phyloP scores from a whole-genome alignment of 2,329 filamentous ascomycete species.

The Calonectria hawksworthii region DNA sequence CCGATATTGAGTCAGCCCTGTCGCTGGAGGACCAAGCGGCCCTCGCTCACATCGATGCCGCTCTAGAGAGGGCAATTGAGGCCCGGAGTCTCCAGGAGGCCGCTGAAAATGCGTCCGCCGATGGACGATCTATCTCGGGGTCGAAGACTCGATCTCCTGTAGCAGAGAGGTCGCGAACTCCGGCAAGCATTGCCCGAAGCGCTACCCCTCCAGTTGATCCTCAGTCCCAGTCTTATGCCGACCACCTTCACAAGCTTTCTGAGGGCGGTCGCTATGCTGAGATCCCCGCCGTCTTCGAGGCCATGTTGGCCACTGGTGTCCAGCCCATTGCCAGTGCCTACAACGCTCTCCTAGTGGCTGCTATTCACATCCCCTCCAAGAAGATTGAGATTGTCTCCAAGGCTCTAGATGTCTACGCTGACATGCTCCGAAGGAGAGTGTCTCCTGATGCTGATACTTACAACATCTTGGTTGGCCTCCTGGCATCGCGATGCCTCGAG shows the following conservation, averaged over 20 bases:
- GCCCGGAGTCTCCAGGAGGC: constrained; percentile 62
- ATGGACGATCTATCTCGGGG: constrained; percentile 56
- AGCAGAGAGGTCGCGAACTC: constrained; percentile 57
- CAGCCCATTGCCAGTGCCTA: constrained; percentile 89
- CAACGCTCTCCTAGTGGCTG: constrained; percentile 88
- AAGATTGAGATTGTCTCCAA: constrained; percentile 90
- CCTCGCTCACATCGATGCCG: constrained; percentile 87
- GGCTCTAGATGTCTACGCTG: constrained; percentile 93
- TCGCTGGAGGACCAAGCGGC: constrained; percentile 68
- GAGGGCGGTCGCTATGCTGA: constrained; percentile 82
- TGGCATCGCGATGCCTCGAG: constrained; percentile 86
- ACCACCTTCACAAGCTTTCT: constrained; percentile 82
- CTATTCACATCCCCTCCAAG: constrained; percentile 84
- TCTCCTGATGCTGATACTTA: constrained; percentile 88
- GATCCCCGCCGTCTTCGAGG: constrained; percentile 91
- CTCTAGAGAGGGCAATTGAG: constrained; percentile 83
- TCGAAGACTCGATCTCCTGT: constrained; percentile 58
- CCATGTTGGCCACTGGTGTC: constrained; percentile 86
- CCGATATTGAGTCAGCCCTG: constrained; percentile 55
- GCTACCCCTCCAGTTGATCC: constrained; percentile 73
- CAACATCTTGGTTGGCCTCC: constrained; percentile 85
- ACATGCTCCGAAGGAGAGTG: constrained; percentile 92
- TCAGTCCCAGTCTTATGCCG: constrained; percentile 80
- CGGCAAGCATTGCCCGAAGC: constrained; percentile 65
- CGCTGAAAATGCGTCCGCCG: constrained; percentile 56